phyloP scores from a whole-genome alignment of 495 filamentous ascomycete genomes.

The Pseudomonodictys pantanalensis region DNA sequence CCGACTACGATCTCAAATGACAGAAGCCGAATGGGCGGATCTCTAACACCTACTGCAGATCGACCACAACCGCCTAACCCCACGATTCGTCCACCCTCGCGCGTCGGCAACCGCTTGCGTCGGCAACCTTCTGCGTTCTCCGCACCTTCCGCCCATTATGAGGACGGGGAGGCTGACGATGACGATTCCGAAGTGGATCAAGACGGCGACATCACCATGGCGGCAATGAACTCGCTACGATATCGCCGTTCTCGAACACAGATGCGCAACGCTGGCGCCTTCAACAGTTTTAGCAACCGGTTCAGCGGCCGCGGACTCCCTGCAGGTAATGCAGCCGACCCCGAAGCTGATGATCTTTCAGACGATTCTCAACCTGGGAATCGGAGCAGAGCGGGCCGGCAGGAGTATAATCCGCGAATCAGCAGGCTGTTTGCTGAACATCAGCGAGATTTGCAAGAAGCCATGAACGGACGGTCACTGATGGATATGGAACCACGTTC shows the following conservation, averaged over 20 bases:
- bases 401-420: constrained; percentile 37
- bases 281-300: constrained; percentile 15
- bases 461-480: constrained; percentile 12
- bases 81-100: constrained; percentile 26
- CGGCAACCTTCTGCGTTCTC: constrained; percentile 35
- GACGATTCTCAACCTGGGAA: constrained; percentile 23
- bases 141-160: constrained; percentile 31
- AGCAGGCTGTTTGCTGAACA: constrained; percentile 38
- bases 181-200: constrained; percentile 34
- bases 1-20: constrained; percentile 38
- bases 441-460: constrained; percentile 27
- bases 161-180: constrained; percentile 36
- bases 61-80: constrained; percentile 35
- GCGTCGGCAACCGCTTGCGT: constrained; percentile 29
- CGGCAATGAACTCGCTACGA: constrained; percentile 18
- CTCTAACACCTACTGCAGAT: constrained; percentile 44
- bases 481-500: constrained; percentile 31
- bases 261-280: constrained; percentile 19
- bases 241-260: constrained; percentile 29
- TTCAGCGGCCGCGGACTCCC: constrained; percentile 19
- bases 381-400: constrained; percentile 18
- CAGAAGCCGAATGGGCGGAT: constrained; percentile 36
- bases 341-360: constrained; percentile 34
- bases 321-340: constrained; percentile 23
- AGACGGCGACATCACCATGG: constrained; percentile 36